A percentile compares a stretch with the other conserved stretches of the same genome.
Conservation (phyloP, 805 yeast species). For the Teunomyces funiuensis region DNA sequence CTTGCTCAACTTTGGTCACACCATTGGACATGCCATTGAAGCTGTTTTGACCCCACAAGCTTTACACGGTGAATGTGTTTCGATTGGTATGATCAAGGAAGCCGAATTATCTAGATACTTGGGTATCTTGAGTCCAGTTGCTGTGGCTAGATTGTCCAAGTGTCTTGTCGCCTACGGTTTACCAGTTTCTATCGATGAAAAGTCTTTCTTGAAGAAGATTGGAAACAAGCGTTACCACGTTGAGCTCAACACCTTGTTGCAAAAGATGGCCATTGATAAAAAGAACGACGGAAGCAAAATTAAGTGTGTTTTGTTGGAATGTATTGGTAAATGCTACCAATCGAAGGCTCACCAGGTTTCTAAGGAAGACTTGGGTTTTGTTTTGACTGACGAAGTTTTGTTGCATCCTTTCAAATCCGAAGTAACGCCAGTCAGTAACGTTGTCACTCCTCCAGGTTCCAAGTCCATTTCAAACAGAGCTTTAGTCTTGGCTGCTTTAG, state of each 20-base stretch:
- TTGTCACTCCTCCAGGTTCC: conserved; percentile 88
- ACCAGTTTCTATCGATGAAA: conserved; percentile 77
- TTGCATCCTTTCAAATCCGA: conserved; percentile 56
- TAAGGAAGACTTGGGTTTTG: conserved; percentile 77
- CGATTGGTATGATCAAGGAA: conserved; percentile 92
- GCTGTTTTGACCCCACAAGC: conserved; percentile 97
- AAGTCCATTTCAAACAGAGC: conserved; percentile 97
- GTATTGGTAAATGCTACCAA: conserved; percentile 88
- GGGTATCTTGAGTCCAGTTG: conserved; percentile 87
- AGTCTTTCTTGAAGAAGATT: conserved; percentile 60
- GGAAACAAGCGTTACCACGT: conserved; percentile 62
- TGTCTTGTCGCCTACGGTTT: conserved; percentile 83
- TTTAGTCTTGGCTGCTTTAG: conserved; percentile 86
- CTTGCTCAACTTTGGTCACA: conserved; percentile 90
- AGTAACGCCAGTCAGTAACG: conserved; percentile 38
- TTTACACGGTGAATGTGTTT: conserved; percentile 97
- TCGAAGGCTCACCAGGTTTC: conserved; percentile 80
- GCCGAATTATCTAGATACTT: conserved; percentile 93
- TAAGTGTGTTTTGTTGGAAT: conserved; percentile 78
- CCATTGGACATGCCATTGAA: conserved; percentile 97
- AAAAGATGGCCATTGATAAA: conserved; percentile 93
- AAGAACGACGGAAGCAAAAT: conserved; percentile 92
- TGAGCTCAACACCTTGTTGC: conserved; percentile 71
- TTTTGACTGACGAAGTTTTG: conserved; percentile 76
- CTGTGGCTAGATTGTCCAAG: conserved; percentile 85